A percentile compares a stretch with the other conserved stretches of the same genome.
phyloP scores from a whole-genome alignment of 2,329 filamentous ascomycete genomes.

The Neofusicoccum sp. region DNA sequence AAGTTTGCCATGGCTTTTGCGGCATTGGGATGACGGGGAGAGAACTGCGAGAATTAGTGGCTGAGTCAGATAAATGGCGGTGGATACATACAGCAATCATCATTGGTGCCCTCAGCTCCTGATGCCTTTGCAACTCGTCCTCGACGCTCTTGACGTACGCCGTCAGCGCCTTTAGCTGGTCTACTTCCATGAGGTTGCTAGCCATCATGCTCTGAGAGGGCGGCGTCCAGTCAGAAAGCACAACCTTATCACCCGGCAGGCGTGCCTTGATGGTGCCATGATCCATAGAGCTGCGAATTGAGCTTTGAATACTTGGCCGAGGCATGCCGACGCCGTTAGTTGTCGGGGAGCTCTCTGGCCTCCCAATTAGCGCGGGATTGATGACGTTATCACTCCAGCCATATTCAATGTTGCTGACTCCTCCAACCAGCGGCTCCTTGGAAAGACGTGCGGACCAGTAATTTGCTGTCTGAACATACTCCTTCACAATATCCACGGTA shows the following conservation, averaged over 20 bases:
- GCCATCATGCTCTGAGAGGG: constrained; percentile 89
- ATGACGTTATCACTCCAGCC: constrained; percentile 91
- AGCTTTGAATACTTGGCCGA: constrained; percentile 61
- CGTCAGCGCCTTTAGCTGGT: constrained; percentile 75
- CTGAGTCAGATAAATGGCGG: background rate
- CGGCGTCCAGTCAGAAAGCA: constrained; percentile 85
- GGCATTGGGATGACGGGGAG: constrained; percentile 78
- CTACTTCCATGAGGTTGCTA: constrained; percentile 73
- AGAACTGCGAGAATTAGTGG: constrained; percentile 59
- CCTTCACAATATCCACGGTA: constrained; percentile 89
- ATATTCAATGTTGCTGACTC: constrained; percentile 96
- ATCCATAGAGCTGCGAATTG: constrained; percentile 62
- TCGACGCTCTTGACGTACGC: constrained; percentile 85
- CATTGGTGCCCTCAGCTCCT: constrained; percentile 85
- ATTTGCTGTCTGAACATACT: constrained; percentile 93
- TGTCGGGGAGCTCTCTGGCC: constrained; percentile 38
- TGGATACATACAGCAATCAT: constrained; percentile 66
- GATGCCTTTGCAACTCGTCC: constrained; percentile 82
- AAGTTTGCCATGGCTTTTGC: constrained; percentile 90
- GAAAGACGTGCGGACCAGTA: constrained; percentile 96
- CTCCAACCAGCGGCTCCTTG: constrained; percentile 89
- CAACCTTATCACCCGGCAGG: constrained; percentile 80
- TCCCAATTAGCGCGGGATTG: constrained; percentile 52
- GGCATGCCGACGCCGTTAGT: constrained; percentile 47
- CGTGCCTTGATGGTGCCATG: constrained; percentile 62